phyloP scores from a whole-genome alignment of 208 protist genomes.

The Angomonas deanei region DNA sequence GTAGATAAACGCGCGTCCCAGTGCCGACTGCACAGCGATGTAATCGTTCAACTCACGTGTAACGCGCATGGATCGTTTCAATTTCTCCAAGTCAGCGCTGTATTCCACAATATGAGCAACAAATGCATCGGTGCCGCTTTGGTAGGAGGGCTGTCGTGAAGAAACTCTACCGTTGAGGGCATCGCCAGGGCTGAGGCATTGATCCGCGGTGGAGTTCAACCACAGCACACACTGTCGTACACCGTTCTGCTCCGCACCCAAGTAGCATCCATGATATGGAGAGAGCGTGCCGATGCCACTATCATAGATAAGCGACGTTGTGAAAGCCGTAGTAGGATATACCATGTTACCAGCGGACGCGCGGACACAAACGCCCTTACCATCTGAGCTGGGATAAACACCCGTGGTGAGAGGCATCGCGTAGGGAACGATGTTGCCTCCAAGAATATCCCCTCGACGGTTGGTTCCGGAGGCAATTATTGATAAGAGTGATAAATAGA shows the following conservation, averaged over 20 bases:
- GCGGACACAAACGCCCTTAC: neutral
- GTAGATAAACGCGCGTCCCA: neutral
- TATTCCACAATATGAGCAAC: neutral
- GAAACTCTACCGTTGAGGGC: neutral
- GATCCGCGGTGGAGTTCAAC: neutral
- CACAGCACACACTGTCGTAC: neutral
- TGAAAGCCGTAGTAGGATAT: neutral
- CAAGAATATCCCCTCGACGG: too few species aligned
- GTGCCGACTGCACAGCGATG: neutral
- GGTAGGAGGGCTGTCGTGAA: neutral
- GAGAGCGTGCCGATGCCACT: neutral
- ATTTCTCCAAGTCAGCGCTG: neutral
- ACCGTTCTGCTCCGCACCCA: neutral
- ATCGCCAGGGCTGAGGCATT: neutral
- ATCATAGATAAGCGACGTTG: neutral
- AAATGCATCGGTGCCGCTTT: neutral
- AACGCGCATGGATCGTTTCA: neutral
- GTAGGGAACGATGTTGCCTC: too few species aligned
- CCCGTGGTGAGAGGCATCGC: too few species aligned
- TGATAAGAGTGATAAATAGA: too few species aligned
- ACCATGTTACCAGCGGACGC: neutral
- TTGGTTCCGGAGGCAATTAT: too few species aligned
- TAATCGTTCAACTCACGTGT: neutral
- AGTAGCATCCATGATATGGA: neutral
- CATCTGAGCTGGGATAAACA: neutral